Conservation (phyloP, 1,139 yeast genomes). For the Debaryomyces sp. region DNA sequence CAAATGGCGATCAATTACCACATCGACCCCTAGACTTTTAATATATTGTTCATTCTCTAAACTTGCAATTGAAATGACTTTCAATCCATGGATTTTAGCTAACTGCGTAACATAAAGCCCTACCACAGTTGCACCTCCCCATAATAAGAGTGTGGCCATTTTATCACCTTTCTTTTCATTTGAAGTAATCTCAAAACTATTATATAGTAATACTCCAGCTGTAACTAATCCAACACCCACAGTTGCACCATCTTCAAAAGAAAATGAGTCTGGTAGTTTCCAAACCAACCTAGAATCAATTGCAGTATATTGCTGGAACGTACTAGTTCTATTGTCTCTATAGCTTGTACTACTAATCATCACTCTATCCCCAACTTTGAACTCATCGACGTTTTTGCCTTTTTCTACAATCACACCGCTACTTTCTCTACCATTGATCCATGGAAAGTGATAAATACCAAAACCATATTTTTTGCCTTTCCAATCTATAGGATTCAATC, state of each 20-base stretch:
- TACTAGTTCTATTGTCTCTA: slow-evolving; percentile 48
- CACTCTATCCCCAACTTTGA: slow-evolving; percentile 35
- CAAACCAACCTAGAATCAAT: slow-evolving; percentile 47
- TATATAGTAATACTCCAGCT: slow-evolving; percentile 40
- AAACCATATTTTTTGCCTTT: slow-evolving; percentile 49
- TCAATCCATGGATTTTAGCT: slow-evolving; percentile 41
- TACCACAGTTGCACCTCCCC: slow-evolving; percentile 55
- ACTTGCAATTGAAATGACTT: slow-evolving; percentile 45
- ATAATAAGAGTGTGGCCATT: slow-evolving; percentile 33
- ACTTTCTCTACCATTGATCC: slow-evolving; percentile 53
- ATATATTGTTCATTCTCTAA: slow-evolving; percentile 32
- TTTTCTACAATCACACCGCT: slow-evolving; percentile 39
- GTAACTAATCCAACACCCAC: slow-evolving; percentile 53
- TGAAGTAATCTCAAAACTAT: slow-evolving; percentile 27
- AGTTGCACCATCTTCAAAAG: slow-evolving; percentile 45
- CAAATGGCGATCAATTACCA: slow-evolving; percentile 38
- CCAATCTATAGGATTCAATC: slow-evolving; percentile 54
- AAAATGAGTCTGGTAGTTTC: slow-evolving; percentile 35
- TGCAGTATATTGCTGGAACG: slow-evolving; percentile 49
- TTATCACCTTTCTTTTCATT: slow-evolving; percentile 6
- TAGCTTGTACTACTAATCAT: slow-evolving; percentile 49
- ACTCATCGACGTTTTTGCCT: slow-evolving; percentile 32
- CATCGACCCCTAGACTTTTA: slow-evolving; percentile 39
- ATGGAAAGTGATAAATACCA: slow-evolving; percentile 51
- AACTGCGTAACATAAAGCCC: slow-evolving; percentile 46